phyloP scores from a whole-genome alignment of 2,329 filamentous ascomycete species.

The Nemania sp. region DNA sequence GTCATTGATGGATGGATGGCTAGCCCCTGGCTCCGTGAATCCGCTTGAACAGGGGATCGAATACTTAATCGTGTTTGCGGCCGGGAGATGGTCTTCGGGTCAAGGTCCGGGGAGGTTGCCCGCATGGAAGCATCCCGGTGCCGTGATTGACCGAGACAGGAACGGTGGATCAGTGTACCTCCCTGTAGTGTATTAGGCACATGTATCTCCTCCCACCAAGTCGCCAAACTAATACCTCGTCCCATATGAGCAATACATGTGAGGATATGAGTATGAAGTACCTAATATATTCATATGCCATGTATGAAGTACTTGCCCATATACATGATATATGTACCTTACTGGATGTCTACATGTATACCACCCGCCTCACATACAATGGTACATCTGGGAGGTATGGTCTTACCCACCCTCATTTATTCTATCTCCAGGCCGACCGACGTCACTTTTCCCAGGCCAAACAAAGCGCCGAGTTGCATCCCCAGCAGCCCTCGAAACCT shows the following conservation, averaged over 20 bases:
- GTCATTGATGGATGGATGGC: conserved; percentile 25
- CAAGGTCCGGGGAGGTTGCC: not conserved
- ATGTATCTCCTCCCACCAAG: too few relatives aligned
- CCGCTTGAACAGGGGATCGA: not conserved
- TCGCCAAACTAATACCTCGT: too few relatives aligned
- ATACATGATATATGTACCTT: too few relatives aligned
- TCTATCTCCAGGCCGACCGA: not conserved
- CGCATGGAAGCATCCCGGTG: not conserved
- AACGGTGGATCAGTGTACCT: conserved; percentile 1
- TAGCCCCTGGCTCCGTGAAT: not conserved
- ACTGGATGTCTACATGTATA: too few relatives aligned
- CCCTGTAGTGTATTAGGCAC: too few relatives aligned
- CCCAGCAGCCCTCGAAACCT: not conserved
- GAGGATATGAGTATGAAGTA: too few relatives aligned
- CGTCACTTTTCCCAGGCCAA: conserved; percentile 15
- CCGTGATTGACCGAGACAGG: not conserved
- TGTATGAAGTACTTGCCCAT: too few relatives aligned
- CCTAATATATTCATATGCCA: too few relatives aligned
- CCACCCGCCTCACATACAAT: too few relatives aligned
- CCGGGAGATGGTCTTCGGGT: not conserved
- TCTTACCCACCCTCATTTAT: not conserved
- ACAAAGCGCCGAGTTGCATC: not conserved
- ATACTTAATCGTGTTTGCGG: not conserved
- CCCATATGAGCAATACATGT: too few relatives aligned
- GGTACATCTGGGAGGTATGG: too few relatives aligned